Conservation (phyloP, 495 filamentous ascomycete species). For the Peziza echinospora region DNA sequence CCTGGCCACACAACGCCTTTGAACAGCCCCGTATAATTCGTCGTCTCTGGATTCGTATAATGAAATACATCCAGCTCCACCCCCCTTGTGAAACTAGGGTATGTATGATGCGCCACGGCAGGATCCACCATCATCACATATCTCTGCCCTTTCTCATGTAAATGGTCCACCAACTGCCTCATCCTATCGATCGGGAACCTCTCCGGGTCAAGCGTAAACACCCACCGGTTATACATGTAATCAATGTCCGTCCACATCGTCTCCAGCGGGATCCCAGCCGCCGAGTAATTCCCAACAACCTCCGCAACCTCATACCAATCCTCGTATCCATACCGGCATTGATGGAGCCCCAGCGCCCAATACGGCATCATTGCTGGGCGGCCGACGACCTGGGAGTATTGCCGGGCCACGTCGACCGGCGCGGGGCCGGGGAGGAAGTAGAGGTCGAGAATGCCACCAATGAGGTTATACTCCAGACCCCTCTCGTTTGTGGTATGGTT, state of each 20-base stretch:
- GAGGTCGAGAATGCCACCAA: conserved; percentile 65
- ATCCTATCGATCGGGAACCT: conserved; percentile 47
- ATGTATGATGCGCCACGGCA: conserved; percentile 47
- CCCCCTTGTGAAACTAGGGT: conserved; percentile 43
- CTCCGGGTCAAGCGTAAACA: conserved; percentile 56
- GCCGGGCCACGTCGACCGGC: conserved; percentile 46
- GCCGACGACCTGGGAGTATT: conserved; percentile 52
- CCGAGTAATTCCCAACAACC: conserved; percentile 57
- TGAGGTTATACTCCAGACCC: conserved; percentile 64
- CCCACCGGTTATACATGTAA: conserved; percentile 40
- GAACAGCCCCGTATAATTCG: conserved; percentile 42
- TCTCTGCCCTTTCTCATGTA: conserved; percentile 54
- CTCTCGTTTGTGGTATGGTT: conserved; percentile 21
- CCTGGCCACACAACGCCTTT: conserved; percentile 75
- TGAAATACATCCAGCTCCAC: conserved; percentile 39
- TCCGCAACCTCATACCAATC: conserved; percentile 62
- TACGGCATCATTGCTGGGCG: conserved; percentile 62
- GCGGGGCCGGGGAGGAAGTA: conserved; percentile 61
- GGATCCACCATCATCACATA: conserved; percentile 83
- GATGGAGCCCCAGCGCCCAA: conserved; percentile 45
- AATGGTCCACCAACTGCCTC: conserved; percentile 44
- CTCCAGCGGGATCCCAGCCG: conserved; percentile 56
- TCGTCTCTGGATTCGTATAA: no score
- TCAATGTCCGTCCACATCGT: conserved; percentile 84
- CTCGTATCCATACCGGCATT: conserved; percentile 63